Base-by-base conservation (phyloP, 1,284 basidiomycete species). In the Boletellus sp. region DNA sequence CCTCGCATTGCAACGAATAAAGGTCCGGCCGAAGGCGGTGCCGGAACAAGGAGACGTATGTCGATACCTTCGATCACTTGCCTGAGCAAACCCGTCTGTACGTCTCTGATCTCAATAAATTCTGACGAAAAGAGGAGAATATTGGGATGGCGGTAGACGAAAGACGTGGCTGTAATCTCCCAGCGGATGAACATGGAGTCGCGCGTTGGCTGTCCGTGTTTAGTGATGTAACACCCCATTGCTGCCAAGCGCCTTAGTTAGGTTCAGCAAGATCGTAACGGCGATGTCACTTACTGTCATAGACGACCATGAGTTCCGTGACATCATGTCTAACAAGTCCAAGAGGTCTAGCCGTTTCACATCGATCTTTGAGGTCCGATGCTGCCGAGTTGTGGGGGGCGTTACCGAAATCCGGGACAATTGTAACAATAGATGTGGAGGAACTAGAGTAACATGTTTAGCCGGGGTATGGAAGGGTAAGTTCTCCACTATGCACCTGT, bases 21-120 rank as follows among this genome's bases (percentile, higher is more conserved):
- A 7, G 79, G 71, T 42, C 78, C 78, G 32, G 66, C 63, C 57
- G 82, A 45, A 35, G 54, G 54, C 7, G 68, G 63, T n/a, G 55
- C 36, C 40, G 66, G 55, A 38, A 66, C 77, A 47, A 89, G 67
- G 28, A 89, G 74, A 30, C 86, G 80, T 28, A 91, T 77, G 59
- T 88, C 85, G 16, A 62, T 58, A 0, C 76, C 87, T 60, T 89
- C 84, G 44, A 91, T 80, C 21, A 89, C 85, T 67, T 91, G 89
- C 18, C 85, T 80, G 19, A 91, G 79, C 49, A 78, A 69, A 4
- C 86, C 83, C 2, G 81, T 84, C 19, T 72, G 67, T 21, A 80
- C 70, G 50, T 82, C 74, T 51, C 89, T 80, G 19, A 91, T 72
- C 65, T 91, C 89, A 60, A 91, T 75, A 63, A 87, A 91, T 48